Evolutionary conservation across 2,329 filamentous ascomycete species (phyloP), one percentile per base, ranked within the genome.

Genomic region (Alternaria solani): DNA sequence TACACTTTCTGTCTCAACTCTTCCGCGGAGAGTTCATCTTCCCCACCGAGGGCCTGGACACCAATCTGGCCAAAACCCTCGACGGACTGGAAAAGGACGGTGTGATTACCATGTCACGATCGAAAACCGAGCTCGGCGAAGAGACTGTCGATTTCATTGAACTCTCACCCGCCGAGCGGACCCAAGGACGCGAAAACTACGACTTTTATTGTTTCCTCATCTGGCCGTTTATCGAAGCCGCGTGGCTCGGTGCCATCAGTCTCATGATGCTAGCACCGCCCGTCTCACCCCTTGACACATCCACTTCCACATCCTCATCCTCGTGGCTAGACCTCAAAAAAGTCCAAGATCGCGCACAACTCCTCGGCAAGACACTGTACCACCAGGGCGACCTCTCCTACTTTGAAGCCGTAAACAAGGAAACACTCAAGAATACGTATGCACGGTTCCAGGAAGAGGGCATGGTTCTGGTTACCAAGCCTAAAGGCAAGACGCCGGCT

Each of bases 151-250:
- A 82, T 1, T 87, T 82, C 56, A 82, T 97, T 38, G 92, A 93
- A 5, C 83, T 99, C 7, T 90, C 91, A 18, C 87, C 91, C 6
- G 81, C 86, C 3, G 95, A 99, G 78, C 86, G 94, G 18, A 84
- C 86, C 30, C 88, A 86, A 7, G 95, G 95, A 1, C 85, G 94
- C 38, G 95, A 99, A 78, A 98, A 97, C 72, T 99, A 91, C 72
- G 95, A 99, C 75, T 99, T 99, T 79, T 98, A 98, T 81, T 98
- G 94, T 81, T 99, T 98, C 84, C 81, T 99, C 20, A 93, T 99
- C 64, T 99, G 95, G 95, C 95, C 95, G 0, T 99, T 99, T 69
- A 94, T 98, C 67, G 95, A 99, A 79, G 91, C 94, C 0, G 90
- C 87, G 53, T 99, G 95, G 95, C 86, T 99, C 1, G 94, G 93